phyloP scores from a whole-genome alignment of 768 basidiomycete genomes.

The Leccinum subgranulosum region DNA sequence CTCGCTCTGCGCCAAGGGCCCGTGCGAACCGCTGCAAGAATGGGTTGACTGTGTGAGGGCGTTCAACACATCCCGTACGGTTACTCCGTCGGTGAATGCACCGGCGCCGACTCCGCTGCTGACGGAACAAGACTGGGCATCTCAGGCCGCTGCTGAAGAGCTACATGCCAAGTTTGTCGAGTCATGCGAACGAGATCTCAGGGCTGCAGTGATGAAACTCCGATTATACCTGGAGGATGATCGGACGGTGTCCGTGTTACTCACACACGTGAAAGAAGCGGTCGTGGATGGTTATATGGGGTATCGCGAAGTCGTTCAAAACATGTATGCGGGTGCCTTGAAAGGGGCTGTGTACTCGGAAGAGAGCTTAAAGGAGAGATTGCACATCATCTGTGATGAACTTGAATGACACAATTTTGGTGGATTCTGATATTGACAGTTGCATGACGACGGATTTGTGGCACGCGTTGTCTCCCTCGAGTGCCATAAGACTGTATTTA shows the following conservation, averaged over 20 bases:
- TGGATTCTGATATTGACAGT: background rate
- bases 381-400: constrained; percentile 38
- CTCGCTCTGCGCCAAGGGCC: constrained; percentile 49
- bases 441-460: background rate
- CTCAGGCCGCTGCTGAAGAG: constrained; percentile 45
- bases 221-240: constrained; percentile 79
- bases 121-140: constrained; percentile 46
- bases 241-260: constrained; percentile 71
- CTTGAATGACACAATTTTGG: background rate
- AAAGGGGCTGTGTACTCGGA: constrained; percentile 33
- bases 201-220: constrained; percentile 54
- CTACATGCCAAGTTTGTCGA: constrained; percentile 55
- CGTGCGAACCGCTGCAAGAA: constrained; percentile 56
- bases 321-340: constrained; percentile 40
- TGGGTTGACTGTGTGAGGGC: constrained; percentile 58
- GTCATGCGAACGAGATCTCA: constrained; percentile 54
- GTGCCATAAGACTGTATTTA: background rate
- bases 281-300: constrained; percentile 71
- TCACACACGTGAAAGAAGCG: constrained; percentile 73
- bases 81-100: constrained; percentile 15
- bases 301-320: constrained; percentile 64
- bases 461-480: background rate
- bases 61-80: constrained; percentile 27
- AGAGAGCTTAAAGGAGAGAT: constrained; percentile 37
- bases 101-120: constrained; percentile 22